Evolutionary conservation across 768 basidiomycete species (phyloP).

Genomic region (Tremella fuciformis): DNA sequence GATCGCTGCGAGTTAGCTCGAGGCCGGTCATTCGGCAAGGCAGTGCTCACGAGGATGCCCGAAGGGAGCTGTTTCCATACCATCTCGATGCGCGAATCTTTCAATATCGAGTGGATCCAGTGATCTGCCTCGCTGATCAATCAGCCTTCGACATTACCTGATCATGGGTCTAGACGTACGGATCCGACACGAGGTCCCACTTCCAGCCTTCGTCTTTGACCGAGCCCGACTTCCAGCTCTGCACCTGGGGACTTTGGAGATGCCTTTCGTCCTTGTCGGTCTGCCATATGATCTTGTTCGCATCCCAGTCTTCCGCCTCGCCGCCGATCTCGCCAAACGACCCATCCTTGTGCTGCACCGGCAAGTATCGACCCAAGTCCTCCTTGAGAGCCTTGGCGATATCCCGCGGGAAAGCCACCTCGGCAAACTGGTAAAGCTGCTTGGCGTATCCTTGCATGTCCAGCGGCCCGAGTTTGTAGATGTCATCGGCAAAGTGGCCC

Average conservation of each 20-base stretch:
- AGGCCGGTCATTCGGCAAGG: neutral
- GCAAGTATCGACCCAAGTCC: constrained; percentile 21
- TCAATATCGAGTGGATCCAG: constrained; percentile 27
- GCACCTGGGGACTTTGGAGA: constrained; percentile 19
- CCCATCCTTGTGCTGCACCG: neutral
- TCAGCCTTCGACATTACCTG: neutral
- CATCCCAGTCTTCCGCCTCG: constrained; percentile 23
- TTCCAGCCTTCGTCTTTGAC: constrained; percentile 44
- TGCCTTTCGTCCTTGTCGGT: constrained; percentile 36
- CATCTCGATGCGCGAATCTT: constrained; percentile 29
- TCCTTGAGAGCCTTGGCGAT: constrained; percentile 12
- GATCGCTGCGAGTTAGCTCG: constrained; percentile 29
- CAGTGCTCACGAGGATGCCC: constrained; percentile 45
- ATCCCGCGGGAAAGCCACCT: constrained; percentile 25
- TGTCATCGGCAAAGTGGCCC: constrained; percentile 37
- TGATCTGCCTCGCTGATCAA: constrained; percentile 27
- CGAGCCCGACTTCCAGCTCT: constrained; percentile 35
- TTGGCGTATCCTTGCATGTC: constrained; percentile 13
- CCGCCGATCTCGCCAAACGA: constrained; percentile 1
- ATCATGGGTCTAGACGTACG: constrained; percentile 27
- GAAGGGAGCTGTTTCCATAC: constrained; percentile 45
- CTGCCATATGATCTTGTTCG: constrained; percentile 43
- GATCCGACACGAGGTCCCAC: constrained; percentile 43
- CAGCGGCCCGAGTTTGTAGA: constrained; percentile 32
- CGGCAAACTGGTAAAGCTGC: constrained; percentile 25